Conservation (phyloP, 306 rosid species). For the Citrullus amarus region DNA sequence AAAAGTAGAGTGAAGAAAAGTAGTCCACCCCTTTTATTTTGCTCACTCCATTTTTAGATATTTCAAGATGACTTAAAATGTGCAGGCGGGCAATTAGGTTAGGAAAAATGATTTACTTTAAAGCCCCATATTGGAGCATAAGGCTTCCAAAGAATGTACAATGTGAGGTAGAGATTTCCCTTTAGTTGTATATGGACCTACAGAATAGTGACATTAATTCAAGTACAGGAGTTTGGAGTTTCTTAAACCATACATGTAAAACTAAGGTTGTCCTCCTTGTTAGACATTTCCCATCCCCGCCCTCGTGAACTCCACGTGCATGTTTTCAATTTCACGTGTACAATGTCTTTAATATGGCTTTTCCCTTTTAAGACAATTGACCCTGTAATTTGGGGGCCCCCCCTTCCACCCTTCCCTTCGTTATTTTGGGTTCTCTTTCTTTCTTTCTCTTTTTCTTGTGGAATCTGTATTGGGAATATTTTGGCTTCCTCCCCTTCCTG, state of each 20-base stretch:
- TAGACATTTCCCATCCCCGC: not conserved
- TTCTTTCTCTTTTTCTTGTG: not conserved
- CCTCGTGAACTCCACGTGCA: not conserved
- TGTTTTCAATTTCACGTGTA: constrained; percentile 5
- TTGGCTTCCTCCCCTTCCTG: constrained; percentile 1
- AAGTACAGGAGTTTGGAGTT: not conserved
- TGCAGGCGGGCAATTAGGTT: not conserved
- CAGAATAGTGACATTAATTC: not conserved
- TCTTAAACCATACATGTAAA: not conserved
- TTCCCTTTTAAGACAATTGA: not conserved
- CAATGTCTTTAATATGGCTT: not conserved
- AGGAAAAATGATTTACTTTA: not conserved
- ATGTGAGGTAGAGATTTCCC: not conserved
- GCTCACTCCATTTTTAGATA: not conserved
- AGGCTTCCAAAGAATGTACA: not conserved
- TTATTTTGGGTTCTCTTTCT: not conserved
- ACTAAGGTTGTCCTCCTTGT: constrained; percentile 5
- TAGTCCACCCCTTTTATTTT: not conserved
- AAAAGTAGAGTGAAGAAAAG: not conserved
- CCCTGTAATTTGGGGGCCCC: not conserved
- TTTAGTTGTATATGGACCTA: not conserved
- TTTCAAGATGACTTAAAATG: not conserved
- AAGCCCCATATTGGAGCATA: not conserved
- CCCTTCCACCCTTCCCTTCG: not conserved
- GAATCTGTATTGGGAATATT: not conserved